A percentile compares a stretch with the other conserved stretches of the same genome.
Conservation (phyloP, 306 rosid genomes). For the Morella rubra region DNA sequence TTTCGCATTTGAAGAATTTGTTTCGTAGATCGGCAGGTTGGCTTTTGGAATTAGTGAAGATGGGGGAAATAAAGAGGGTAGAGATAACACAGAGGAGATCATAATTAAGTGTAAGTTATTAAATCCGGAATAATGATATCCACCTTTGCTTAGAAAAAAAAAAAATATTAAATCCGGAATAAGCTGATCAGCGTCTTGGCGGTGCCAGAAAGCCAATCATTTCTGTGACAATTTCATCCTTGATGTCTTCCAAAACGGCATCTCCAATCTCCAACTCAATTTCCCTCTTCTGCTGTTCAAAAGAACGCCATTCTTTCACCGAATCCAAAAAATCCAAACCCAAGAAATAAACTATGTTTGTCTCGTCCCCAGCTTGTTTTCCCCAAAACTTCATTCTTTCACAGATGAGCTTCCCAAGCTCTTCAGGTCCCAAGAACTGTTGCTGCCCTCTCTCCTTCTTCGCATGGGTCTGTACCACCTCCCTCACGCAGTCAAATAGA, state of each 20-base stretch:
- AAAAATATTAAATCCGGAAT: conserved; percentile 7
- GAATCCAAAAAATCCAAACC: conserved; percentile 44
- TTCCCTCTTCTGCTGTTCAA: conserved; percentile 41
- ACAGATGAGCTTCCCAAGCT: conserved; percentile 47
- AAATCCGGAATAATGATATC: not conserved
- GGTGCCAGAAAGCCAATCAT: conserved; percentile 23
- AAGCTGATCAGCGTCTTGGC: not conserved
- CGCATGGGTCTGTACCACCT: conserved; percentile 37
- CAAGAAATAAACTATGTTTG: conserved; percentile 27
- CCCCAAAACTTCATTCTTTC: conserved; percentile 42
- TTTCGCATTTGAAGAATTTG: not conserved
- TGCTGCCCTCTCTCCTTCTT: conserved; percentile 25
- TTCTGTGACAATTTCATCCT: conserved; percentile 44
- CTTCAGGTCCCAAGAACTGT: conserved; percentile 43
- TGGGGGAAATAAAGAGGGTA: not conserved
- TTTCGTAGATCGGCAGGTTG: not conserved
- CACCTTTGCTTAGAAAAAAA: no score
- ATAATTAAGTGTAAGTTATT: conserved; percentile 7
- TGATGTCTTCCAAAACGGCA: conserved; percentile 50
- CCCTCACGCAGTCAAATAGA: conserved; percentile 68
- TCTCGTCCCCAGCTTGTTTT: conserved; percentile 33
- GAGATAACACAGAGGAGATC: conserved; percentile 4
- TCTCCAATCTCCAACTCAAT: conserved; percentile 55
- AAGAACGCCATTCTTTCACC: conserved; percentile 49
- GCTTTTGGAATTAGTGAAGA: not conserved